Evolutionary conservation across 2,329 filamentous ascomycete genomes (phyloP), one percentile per base, ranked within the genome.

Genomic region (Botrytis byssoidea): DNA sequence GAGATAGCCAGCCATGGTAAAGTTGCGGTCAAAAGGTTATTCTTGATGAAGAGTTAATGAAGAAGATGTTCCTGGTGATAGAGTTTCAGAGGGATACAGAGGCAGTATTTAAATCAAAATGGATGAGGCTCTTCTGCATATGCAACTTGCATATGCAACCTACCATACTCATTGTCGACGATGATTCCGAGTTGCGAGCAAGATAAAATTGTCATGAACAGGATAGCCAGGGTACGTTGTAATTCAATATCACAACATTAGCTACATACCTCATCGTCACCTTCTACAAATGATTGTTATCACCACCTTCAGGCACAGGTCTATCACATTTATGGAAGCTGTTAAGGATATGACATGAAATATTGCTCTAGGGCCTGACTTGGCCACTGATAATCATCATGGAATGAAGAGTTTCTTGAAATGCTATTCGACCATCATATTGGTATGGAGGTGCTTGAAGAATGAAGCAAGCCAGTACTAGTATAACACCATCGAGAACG

Each of bases 1-100:
- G 72, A 79, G 74, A 73, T 79, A 80, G 25, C 75, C 76, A 60
- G 74, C 76, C 78, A 80, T 79, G 59, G 37, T 78, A 70, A 70
- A 59, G 40, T 29, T 60, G 6, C 46, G 20, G n/a, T 55, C 61
- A 71, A 35, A 51, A 18, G 25, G n/a, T 57, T 61, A 22, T 55
- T 55, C 61, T 51, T 42, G 48, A 46, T 44, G 37, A 16, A 20
- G 51, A 60, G 64, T 46, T 20, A 29, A 72, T 59, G 40, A 35
- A 59, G 63, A 68, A 59, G 40, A 48, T 60, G 32, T 48, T 72
- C 32, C 51, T 72, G 63, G 7, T 40, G 64, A 72, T 44, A 42
- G 22, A 40, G 9, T 44, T 4, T 46, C 48, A 68, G 51, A 32
- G 10, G 64, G 64, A 37, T 7, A 40, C 48, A 32, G 37, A 60